Evolutionary conservation across 805 yeast genomes (phyloP), one percentile per base, ranked within the genome.

Genomic region (Starmera caribaea): DNA sequence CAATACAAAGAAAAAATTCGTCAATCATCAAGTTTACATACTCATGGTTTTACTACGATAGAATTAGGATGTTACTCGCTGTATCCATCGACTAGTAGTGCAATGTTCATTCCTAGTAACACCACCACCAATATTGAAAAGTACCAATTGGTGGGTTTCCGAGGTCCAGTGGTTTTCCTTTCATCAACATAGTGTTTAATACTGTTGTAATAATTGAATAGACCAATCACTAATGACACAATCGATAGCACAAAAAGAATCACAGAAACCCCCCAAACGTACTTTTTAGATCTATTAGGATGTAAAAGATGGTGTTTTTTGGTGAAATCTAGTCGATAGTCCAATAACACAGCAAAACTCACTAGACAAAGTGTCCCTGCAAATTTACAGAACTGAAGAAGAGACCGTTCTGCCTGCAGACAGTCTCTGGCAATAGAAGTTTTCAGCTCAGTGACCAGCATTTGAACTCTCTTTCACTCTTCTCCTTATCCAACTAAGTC

Each of bases 401-500:
- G 21, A 0, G 57, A 46, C 12, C 57, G 37, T 34, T 54, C 58
- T 3, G 53, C 53, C 35, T 54, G 58, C 5, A 54, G 38, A 38
- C 57, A 51, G 40, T 54, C 58, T 21, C 57, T 43, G 1, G 58
- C 54, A 0, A 53, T 37, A 1, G 56, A 51, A 4, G 51, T 44
- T 6, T 44, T 40, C 9, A 50, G 36, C 1, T 41, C 41, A 12
- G 46, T 21, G 9, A 42, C 35, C 15, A 39, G 24, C 4, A 15
- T 13, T 21, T 21, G 26, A 21, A 5, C 26, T 21, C n/a, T n/a
- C n/a, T n/a, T n/a, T n/a, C n/a, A n/a, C n/a, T n/a, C n/a, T n/a
- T n/a, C n/a, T n/a, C n/a, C n/a, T n/a, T n/a, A n/a, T n/a, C n/a
- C n/a, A n/a, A n/a, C n/a, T n/a, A n/a, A n/a, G n/a, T n/a, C n/a